phyloP scores from a whole-genome alignment of 169 alveolate species.

The Perkinsus olseni region DNA sequence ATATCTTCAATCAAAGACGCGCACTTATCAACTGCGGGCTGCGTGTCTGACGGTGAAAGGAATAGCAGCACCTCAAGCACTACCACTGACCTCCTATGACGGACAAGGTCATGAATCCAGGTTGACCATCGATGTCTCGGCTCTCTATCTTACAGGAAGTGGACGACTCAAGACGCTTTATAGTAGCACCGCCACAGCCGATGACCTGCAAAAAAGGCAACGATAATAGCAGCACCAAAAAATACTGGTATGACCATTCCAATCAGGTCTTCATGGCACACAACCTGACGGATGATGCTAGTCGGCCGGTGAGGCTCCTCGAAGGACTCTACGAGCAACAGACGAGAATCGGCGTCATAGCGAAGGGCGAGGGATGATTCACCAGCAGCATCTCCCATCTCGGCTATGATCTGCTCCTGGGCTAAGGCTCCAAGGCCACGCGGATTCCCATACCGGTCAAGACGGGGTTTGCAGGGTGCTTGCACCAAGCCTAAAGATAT shows the following conservation, averaged over 20 bases:
- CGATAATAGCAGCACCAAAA: no score
- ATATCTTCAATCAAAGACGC: background rate
- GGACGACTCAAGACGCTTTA: background rate
- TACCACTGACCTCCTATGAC: background rate
- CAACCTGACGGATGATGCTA: background rate
- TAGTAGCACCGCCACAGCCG: background rate
- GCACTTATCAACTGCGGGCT: background rate
- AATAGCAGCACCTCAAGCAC: background rate
- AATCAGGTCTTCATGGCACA: background rate
- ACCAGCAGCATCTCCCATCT: background rate
- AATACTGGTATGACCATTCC: background rate
- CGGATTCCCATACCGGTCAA: background rate
- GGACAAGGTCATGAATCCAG: background rate
- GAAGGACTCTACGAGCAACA: background rate
- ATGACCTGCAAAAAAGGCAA: background rate
- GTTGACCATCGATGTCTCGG: background rate
- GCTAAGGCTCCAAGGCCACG: background rate
- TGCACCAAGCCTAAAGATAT: background rate
- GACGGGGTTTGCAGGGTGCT: background rate
- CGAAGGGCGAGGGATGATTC: no score
- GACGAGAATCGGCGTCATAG: background rate
- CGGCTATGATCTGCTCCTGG: background rate
- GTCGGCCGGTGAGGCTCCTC: background rate
- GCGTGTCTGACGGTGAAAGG: background rate
- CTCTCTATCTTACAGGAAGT: background rate